Evolutionary conservation across 371 early-diverging fungal genomes (phyloP).

Genomic region (Umbelopsis sp.): DNA sequence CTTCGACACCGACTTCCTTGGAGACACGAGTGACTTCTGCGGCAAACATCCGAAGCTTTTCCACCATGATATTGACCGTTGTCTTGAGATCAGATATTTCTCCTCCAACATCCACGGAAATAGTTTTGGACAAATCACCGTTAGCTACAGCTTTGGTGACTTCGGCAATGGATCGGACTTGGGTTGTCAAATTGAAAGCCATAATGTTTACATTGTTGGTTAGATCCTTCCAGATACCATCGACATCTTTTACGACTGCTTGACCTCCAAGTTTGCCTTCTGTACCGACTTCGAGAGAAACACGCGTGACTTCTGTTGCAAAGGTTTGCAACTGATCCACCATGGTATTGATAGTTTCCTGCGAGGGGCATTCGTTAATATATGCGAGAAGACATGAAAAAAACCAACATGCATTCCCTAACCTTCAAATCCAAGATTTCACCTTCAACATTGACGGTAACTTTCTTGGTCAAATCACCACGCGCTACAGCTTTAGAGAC

Average conservation of each 20-base stretch:
- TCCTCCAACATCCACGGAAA: slow-evolving; percentile 34
- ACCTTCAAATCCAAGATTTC: slow-evolving; percentile 68
- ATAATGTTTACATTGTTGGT: slow-evolving; percentile 64
- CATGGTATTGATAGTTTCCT: slow-evolving; percentile 73
- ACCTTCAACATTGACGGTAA: slow-evolving; percentile 67
- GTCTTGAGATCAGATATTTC: slow-evolving; percentile 45
- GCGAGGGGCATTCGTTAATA: slow-evolving; percentile 20
- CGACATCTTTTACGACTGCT: slow-evolving; percentile 49
- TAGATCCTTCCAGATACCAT: slow-evolving; percentile 64
- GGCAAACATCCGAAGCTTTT: slow-evolving; percentile 40
- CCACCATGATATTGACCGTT: slow-evolving; percentile 47
- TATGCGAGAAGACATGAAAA: too few species aligned
- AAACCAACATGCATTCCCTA: too few species aligned
- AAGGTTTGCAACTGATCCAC: slow-evolving; percentile 45
- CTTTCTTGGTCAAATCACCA: slow-evolving; percentile 61
- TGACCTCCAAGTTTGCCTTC: slow-evolving; percentile 56
- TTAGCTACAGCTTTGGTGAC: slow-evolving; percentile 62
- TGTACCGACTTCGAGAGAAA: slow-evolving; percentile 50
- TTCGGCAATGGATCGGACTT: slow-evolving; percentile 55
- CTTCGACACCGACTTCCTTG: slow-evolving; percentile 63
- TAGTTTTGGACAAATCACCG: slow-evolving; percentile 50
- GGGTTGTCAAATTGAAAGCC: slow-evolving; percentile 60
- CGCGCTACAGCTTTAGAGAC: slow-evolving; percentile 57
- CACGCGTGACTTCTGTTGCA: slow-evolving; percentile 44
- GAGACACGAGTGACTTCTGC: slow-evolving; percentile 64